Evolutionary conservation across 331 rosid genomes (phyloP).

Genomic region (Rhamnella rubrinervis): DNA sequence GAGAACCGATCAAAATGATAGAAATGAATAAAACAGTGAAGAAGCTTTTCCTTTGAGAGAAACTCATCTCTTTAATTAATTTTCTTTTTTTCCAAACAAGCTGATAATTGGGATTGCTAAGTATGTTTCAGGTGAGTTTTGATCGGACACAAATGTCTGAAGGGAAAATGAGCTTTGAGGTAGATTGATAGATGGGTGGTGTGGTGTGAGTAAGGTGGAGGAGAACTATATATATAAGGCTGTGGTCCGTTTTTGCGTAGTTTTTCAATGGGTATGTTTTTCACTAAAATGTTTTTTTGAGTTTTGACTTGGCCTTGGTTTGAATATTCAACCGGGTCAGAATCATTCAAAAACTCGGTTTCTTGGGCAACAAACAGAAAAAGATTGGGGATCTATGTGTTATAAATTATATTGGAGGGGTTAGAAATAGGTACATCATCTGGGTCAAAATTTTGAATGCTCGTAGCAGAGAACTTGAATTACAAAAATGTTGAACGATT

Average conservation of each 20-base stretch:
- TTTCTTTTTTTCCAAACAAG: neutral
- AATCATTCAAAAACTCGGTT: conserved; percentile 25
- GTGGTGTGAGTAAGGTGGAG: conserved; percentile 6
- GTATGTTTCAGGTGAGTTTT: neutral
- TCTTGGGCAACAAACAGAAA: conserved; percentile 23
- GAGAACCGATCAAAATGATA: conserved; percentile 25
- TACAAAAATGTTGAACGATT: neutral
- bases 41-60: conserved; percentile 24
- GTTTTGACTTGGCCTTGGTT: conserved; percentile 28
- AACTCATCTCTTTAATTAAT: conserved; percentile 18
- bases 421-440: neutral
- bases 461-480: too few relatives aligned
- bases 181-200: neutral
- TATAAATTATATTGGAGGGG: neutral
- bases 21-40: conserved; percentile 29
- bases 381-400: neutral
- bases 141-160: neutral
- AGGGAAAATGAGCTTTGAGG: neutral
- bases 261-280: neutral
- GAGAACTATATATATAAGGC: conserved; percentile 5
- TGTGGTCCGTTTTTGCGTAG: too few relatives aligned
- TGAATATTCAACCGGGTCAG: conserved; percentile 34
- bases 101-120: neutral
- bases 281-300: neutral
- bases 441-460: conserved; percentile 11